These are phyloP conservation scores for Tolypocladium nubicola DNA, from an alignment of 2,329 filamentous ascomycete species.

Conservation along the genomic window DNA sequence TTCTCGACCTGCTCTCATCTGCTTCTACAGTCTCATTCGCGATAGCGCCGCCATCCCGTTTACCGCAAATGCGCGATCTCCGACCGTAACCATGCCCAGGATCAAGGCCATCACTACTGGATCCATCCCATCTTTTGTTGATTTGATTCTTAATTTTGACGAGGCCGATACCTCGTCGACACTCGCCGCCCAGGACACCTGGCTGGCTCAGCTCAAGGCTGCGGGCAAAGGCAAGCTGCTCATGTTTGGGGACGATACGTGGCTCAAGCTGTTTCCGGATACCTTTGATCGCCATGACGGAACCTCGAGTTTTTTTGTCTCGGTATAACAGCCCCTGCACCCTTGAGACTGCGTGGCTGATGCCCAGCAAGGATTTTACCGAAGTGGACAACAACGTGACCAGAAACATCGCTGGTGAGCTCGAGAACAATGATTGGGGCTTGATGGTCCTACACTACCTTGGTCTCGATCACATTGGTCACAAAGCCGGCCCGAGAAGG, in stretches of 20 bases:
- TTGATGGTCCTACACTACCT: conserved; percentile 92
- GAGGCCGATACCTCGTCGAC: conserved; percentile 88
- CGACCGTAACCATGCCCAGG: conserved; percentile 95
- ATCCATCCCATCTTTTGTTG: conserved; percentile 94
- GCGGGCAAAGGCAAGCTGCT: conserved; percentile 63
- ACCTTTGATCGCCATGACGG: conserved; percentile 84
- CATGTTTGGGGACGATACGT: conserved; percentile 97
- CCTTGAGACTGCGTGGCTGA: conserved; percentile 2
- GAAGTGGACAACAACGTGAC: conserved; percentile 98
- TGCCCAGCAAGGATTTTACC: conserved; percentile 68
- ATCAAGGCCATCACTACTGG: conserved; percentile 96
- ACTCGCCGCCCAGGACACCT: conserved; percentile 82
- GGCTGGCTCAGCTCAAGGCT: conserved; percentile 85
- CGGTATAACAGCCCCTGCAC: conserved; percentile 46
- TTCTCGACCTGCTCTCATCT: conserved; percentile 3
- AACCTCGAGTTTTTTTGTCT: conserved; percentile 96
- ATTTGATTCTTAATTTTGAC: conserved; percentile 92
- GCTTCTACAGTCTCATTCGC: conserved; percentile 60
- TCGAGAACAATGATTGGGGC: conserved; percentile 74
- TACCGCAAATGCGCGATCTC: conserved; percentile 90
- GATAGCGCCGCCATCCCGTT: conserved; percentile 80
- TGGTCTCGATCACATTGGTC: conserved; percentile 92
- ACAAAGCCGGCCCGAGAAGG: conserved; percentile 86
- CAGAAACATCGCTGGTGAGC: conserved; percentile 69
- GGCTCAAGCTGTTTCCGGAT: conserved; percentile 89